phyloP scores from a whole-genome alignment of 805 yeast species.

The Kluyveromyces nonfermentans region DNA sequence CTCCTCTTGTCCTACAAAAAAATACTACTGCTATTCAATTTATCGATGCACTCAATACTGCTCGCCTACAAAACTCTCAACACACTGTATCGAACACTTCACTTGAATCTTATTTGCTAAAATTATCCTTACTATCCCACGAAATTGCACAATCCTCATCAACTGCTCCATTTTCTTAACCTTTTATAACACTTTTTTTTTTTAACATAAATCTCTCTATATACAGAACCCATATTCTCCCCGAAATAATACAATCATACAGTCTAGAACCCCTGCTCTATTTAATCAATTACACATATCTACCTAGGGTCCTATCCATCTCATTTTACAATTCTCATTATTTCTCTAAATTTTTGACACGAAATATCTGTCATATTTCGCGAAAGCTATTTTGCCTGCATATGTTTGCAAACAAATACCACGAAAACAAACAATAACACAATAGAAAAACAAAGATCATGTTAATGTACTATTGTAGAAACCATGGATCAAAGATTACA shows the following conservation, averaged over 20 bases:
- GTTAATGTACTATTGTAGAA: background rate
- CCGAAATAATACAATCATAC: background rate
- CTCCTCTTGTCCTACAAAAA: constrained; percentile 8
- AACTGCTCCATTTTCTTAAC: background rate
- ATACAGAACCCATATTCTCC: background rate
- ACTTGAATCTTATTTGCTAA: background rate
- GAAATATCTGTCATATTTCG: background rate
- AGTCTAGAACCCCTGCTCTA: background rate
- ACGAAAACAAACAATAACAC: background rate
- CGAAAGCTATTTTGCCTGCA: background rate
- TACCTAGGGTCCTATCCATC: background rate
- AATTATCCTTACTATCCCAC: background rate
- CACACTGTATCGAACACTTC: background rate
- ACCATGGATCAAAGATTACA: background rate
- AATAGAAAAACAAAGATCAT: background rate
- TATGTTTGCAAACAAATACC: background rate
- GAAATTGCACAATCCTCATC: background rate
- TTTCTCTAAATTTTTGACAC: background rate
- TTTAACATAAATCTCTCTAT: no score
- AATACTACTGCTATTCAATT: constrained; percentile 4
- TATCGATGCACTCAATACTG: constrained; percentile 4
- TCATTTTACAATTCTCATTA: background rate
- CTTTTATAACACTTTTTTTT: background rate
- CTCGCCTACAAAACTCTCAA: background rate
- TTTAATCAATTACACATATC: no score